Evolutionary conservation across 371 early-diverging fungal genomes (phyloP), one percentile per base, ranked within the genome.

Genomic region (Syncephalastrum monosporum): DNA sequence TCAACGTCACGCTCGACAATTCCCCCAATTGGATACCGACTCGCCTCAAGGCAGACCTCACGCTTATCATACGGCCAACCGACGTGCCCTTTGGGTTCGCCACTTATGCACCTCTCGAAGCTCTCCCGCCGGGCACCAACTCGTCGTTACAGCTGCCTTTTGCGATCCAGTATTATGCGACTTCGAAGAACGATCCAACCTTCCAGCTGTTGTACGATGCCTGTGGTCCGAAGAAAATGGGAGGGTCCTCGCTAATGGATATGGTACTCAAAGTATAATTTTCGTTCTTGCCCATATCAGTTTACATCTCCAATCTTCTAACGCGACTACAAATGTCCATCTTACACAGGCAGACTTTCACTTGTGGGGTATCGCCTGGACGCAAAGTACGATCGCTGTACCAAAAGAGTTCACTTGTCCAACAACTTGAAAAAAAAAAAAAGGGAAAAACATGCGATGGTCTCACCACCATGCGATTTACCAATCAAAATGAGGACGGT

Each of bases 1-100:
- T 69, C 13, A 69, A 69, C 55, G 63, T 65, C 12, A 69, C 70
- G 13, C 58, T 69, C 14, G 63, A 65, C 19, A 69, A 69, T 14
- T 53, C 53, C n/a, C 60, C 59, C 4, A 69, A 69, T 48, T 69
- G 66, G 55, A 60, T 65, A 10, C 65, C 70, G 2, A 69, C 70
- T 2, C 70, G 55, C 45, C 42, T 69, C 45, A 63, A 29, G 4
- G 42, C 54, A 1, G 38, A 33, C 38, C 43, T 67, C 0, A 60
- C 56, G 3, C 47, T 67, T 47, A 43, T 59, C 24, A 51, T 62
- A 25, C 29, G 50, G 24, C 27, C 63, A 1, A 56, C 41, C 29
- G 15, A 33, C 6, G 38, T 33, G 10, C 38, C 38, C 5, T 33
- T 33, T 33, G 38, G 38, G 38, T 33, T 10, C 8, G 38, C 38